phyloP scores from a whole-genome alignment of 306 rosid genomes.

The Castanea crenata region DNA sequence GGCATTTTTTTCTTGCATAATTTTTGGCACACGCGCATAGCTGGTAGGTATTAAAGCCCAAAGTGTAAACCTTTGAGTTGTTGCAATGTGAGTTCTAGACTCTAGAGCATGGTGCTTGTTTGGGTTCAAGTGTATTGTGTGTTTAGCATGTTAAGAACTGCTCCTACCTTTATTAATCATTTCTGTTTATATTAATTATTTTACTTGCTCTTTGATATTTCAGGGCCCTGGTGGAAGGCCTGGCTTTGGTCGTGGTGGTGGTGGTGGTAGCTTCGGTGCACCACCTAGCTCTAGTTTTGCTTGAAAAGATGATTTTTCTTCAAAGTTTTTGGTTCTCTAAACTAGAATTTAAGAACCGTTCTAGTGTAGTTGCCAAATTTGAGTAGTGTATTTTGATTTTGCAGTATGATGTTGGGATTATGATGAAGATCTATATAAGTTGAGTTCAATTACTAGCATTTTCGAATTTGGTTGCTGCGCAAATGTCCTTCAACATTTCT shows the following conservation, averaged over 20 bases:
- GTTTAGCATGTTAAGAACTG: neutral
- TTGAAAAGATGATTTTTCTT: neutral
- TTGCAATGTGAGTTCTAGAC: no score
- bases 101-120: no score
- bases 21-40: no score
- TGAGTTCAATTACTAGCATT: no score
- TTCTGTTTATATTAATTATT: neutral
- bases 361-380: neutral
- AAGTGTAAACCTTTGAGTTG: no score
- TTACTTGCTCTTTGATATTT: neutral
- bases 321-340: neutral
- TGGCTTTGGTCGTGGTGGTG: conserved; percentile 75
- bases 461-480: no score
- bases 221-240: conserved; percentile 78
- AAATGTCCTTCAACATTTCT: no score
- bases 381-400: neutral
- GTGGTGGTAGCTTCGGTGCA: conserved; percentile 44
- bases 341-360: neutral
- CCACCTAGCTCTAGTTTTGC: conserved; percentile 17
- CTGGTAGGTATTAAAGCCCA: no score
- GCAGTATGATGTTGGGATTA: neutral
- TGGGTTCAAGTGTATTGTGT: neutral
- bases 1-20: no score
- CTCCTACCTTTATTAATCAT: neutral
- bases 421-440: no score